Evolutionary conservation across 2,329 filamentous ascomycete species (phyloP), one percentile per base, ranked within the genome.

Genomic region (Nothopassalora personata): DNA sequence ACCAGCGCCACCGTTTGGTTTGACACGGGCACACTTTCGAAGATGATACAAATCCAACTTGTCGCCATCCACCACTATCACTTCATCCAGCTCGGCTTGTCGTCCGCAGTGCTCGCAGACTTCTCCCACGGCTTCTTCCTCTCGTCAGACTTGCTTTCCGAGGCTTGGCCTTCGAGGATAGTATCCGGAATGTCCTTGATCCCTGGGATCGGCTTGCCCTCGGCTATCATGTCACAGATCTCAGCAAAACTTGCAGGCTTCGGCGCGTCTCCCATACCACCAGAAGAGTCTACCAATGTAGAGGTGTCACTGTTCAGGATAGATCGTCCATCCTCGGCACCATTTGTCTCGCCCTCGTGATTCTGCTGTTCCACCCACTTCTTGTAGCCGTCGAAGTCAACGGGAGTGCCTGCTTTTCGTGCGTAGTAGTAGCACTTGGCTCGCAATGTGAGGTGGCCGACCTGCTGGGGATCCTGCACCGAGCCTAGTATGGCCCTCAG

Each of bases 141-240:
- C 65, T 74, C 78, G n/a, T 76, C 69, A 23, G 78, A 79, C n/a
- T 76, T 77, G 56, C 79, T 78, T 53, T 79, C 72, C 23, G 81
- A 82, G 60, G 88, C 87, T 60, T 90, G 83, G 4, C 88, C 87
- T 56, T 85, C 80, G 19, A 92, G 79, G 5, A 96, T 79, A 0
- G 87, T 94, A 65, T 90, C 84, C 4, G 92, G 91, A 55, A 97
- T 93, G 63, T 96, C 85, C 66, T 86, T 86, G 69, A 97, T 95
- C 0, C 92, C 92, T 1, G 91, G 91, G 47, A 97, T 88, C 0
- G 89, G 87, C 67, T 90, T 86, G 55, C 91, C 91, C 30, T 85
- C 86, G 27, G 90, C 89, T 56, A 97, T 89, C 56, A 96, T 83
- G 68, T 90, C 88, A 57, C 96, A 87, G 62, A 97, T 91, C 65